Evolutionary conservation across 352 stramenopile genomes (phyloP).

Genomic region (Globisporangium abappressorium): DNA sequence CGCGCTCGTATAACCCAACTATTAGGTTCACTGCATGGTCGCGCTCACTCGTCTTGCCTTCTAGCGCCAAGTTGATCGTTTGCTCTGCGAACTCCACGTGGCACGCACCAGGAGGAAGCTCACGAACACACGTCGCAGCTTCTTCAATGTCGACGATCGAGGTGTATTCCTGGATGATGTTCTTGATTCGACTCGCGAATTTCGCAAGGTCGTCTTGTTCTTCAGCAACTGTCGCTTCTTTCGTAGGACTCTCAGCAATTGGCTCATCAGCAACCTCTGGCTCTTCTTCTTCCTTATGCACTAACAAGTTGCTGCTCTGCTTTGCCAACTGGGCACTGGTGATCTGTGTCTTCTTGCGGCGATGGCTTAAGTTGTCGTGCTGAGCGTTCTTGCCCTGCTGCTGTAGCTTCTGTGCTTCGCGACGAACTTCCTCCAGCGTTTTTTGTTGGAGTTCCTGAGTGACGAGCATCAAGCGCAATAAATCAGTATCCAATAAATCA

Average conservation of each 20-base stretch:
- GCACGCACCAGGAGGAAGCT: constrained; percentile 48
- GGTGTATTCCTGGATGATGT: constrained; percentile 80
- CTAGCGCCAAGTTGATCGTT: constrained; percentile 62
- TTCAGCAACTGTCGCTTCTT: background rate
- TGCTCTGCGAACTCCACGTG: constrained; percentile 72
- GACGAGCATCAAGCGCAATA: background rate
- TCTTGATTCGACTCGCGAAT: constrained; percentile 79
- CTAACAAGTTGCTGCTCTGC: constrained; percentile 74
- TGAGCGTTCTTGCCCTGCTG: constrained; percentile 86
- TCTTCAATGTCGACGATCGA: constrained; percentile 82
- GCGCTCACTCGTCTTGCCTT: constrained; percentile 72
- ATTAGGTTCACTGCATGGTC: constrained; percentile 72
- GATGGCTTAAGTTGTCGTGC: constrained; percentile 72
- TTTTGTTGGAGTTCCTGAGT: constrained; percentile 81
- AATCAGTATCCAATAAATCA: background rate
- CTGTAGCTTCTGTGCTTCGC: constrained; percentile 79
- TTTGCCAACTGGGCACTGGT: constrained; percentile 78
- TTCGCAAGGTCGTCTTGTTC: constrained; percentile 35
- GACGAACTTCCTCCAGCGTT: constrained; percentile 80
- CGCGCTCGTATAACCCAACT: constrained; percentile 68
- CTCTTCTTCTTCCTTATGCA: constrained; percentile 34
- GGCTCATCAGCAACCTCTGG: constrained; percentile 10
- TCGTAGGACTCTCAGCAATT: constrained; percentile 8
- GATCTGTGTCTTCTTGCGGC: constrained; percentile 74
- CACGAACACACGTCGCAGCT: constrained; percentile 63